These are phyloP conservation scores for Cadophora malorum DNA, from an alignment of 2,329 filamentous ascomycete species.

Conservation along the genomic window DNA sequence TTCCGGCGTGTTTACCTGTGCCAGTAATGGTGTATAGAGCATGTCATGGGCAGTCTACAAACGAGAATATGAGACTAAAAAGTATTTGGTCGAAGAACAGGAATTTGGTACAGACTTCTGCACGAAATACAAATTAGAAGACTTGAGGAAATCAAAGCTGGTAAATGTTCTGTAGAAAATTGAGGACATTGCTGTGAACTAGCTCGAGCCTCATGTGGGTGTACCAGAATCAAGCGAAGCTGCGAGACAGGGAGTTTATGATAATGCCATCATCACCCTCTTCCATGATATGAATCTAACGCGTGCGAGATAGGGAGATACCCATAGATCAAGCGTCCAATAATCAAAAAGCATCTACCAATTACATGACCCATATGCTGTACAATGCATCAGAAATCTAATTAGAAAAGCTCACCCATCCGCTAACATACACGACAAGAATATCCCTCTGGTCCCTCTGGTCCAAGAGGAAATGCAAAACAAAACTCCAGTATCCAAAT, in stretches of 20 bases:
- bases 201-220: no score
- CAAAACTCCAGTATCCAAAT: conserved; percentile 4
- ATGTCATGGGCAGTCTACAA: neutral
- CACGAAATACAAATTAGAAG: no score
- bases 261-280: neutral
- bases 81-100: no score
- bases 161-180: no score
- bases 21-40: conserved; percentile 66
- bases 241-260: no score
- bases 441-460: no score
- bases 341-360: neutral
- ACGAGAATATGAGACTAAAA: no score
- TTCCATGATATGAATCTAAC: neutral
- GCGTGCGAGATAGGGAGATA: neutral
- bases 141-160: no score
- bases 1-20: conserved; percentile 76
- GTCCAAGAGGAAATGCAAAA: neutral
- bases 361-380: neutral
- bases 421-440: conserved; percentile 13
- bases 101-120: no score
- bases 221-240: no score
- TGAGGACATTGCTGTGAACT: no score
- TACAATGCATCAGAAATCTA: neutral
- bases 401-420: neutral
- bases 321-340: neutral